phyloP scores from a whole-genome alignment of 176 grass and related monocot species.

The Panicum miliaceum region DNA sequence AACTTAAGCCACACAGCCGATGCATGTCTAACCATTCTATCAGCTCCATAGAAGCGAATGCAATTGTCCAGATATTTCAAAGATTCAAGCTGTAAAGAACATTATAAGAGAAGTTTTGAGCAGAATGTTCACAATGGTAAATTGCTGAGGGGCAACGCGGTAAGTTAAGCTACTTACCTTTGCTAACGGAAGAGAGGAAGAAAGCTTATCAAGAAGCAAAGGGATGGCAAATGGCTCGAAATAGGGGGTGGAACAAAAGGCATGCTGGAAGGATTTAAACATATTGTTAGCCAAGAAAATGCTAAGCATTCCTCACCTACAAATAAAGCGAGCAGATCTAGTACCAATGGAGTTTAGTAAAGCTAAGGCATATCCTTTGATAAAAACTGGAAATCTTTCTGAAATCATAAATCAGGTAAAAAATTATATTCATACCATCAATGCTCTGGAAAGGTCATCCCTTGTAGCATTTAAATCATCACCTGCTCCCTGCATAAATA shows the following conservation, averaged over 20 bases:
- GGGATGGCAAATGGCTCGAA: constrained; percentile 81
- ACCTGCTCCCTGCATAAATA: constrained; percentile 54
- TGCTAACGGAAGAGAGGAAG: constrained; percentile 83
- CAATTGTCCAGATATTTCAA: constrained; percentile 93
- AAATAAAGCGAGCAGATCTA: constrained; percentile 31
- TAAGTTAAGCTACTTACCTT: constrained; percentile 65
- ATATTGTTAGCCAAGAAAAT: constrained; percentile 41
- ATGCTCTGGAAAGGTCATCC: constrained; percentile 78
- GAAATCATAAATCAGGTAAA: constrained; percentile 25
- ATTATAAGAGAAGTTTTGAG: constrained; percentile 23
- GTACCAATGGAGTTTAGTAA: constrained; percentile 7
- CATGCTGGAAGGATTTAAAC: constrained; percentile 67
- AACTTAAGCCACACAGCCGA: constrained; percentile 73
- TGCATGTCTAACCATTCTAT: constrained; percentile 77
- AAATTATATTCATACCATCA: constrained; percentile 71
- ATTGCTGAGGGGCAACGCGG: constrained; percentile 37
- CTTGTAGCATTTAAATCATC: constrained; percentile 63
- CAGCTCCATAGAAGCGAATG: constrained; percentile 76
- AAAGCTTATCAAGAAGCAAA: constrained; percentile 95
- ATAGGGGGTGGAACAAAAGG: constrained; percentile 76
- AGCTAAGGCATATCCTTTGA: constrained; percentile 3
- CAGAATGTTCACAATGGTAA: constrained; percentile 29
- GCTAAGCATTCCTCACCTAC: neutral
- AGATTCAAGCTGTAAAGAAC: constrained; percentile 85
- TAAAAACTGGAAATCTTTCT: constrained; percentile 1